Evolutionary conservation across 2,329 filamentous ascomycete species (phyloP).

Genomic region (Penicillium sclerotiorum): DNA sequence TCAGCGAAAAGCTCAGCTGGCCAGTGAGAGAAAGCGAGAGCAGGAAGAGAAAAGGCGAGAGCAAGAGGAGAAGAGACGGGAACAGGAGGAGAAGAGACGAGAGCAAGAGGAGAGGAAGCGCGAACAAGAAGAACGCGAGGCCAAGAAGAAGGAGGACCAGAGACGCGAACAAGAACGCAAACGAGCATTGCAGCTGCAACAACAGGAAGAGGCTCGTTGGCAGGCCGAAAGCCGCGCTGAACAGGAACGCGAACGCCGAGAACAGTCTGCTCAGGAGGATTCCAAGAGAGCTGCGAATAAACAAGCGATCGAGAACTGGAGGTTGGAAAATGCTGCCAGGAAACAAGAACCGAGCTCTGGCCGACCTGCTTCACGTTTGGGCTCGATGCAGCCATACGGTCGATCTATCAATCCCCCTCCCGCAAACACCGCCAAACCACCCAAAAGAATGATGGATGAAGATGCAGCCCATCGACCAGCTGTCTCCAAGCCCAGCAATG

Average conservation of each 20-base stretch:
- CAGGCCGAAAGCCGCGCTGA: constrained; percentile 65
- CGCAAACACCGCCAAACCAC: constrained; percentile 68
- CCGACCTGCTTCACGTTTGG: constrained; percentile 53
- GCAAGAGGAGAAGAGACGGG: constrained; percentile 45
- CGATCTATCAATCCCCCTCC: constrained; percentile 65
- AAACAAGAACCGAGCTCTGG: constrained; percentile 51
- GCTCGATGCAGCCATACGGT: constrained; percentile 56
- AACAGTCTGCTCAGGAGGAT: constrained; percentile 56
- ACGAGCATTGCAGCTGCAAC: constrained; percentile 57
- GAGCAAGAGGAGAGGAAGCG: constrained; percentile 68
- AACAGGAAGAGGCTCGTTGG: constrained; percentile 63
- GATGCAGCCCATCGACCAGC: constrained; percentile 54
- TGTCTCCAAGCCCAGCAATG: constrained; percentile 43
- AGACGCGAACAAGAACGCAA: constrained; percentile 82
- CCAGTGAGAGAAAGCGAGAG: constrained; percentile 82
- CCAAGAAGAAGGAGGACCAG: constrained; percentile 75
- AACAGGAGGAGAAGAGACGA: constrained; percentile 40
- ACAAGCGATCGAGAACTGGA: constrained; percentile 59
- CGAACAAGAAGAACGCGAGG: constrained; percentile 80
- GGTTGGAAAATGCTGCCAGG: constrained; percentile 50
- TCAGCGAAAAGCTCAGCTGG: constrained; percentile 71
- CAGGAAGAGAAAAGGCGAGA: constrained; percentile 73
- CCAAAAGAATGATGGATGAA: constrained; percentile 73
- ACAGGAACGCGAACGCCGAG: constrained; percentile 50
- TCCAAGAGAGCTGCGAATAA: constrained; percentile 68